Evolutionary conservation across 1,284 basidiomycete genomes (phyloP), one percentile per base, ranked within the genome.

Genomic region (Vanrija humicola): DNA sequence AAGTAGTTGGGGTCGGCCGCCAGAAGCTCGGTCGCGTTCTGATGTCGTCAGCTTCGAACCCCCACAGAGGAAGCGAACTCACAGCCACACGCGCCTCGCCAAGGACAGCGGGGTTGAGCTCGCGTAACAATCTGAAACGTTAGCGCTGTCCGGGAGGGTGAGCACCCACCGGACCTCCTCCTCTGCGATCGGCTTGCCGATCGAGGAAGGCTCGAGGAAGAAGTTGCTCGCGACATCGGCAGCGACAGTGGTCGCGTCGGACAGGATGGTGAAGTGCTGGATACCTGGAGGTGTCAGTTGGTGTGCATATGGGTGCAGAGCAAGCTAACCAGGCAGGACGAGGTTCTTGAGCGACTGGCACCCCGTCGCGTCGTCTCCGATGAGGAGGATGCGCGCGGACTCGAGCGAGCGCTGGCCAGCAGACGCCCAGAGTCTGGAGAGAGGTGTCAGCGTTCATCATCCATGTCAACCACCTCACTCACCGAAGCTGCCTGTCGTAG

Each of bases 151-250:
- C 14, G 7, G 2, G 0, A 6, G 26, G 18, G 9, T 12, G n/a
- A 34, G 9, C 34, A 47, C 67, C 60, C 44, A 82, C 50, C 83
- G 81, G 16, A 89, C 88, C 5, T 86, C 86, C 72, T 97, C 90
- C 54, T 83, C 73, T 0, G 93, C 92, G 45, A 90, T 85, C 49
- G 81, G 81, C 70, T 86, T 87, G 9, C 90, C 92, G 51, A 96
- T 81, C 63, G 87, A 89, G 23, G 83, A 78, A 0, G 81, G 80
- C 50, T 90, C 84, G 23, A 98, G 81, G 78, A 98, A 98, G 80
- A 98, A 98, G 80, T 98, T 98, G 79, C 92, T 90, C 0, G 92
- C 92, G 0, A 91, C 85, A 67, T 98, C 94, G 48, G 86, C 83
- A 4, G 84, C 80, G 1, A 84, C 80, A 16, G 87, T 86, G 26